phyloP scores from a whole-genome alignment of 163 green algal species.

The Chlorella variabilis region DNA sequence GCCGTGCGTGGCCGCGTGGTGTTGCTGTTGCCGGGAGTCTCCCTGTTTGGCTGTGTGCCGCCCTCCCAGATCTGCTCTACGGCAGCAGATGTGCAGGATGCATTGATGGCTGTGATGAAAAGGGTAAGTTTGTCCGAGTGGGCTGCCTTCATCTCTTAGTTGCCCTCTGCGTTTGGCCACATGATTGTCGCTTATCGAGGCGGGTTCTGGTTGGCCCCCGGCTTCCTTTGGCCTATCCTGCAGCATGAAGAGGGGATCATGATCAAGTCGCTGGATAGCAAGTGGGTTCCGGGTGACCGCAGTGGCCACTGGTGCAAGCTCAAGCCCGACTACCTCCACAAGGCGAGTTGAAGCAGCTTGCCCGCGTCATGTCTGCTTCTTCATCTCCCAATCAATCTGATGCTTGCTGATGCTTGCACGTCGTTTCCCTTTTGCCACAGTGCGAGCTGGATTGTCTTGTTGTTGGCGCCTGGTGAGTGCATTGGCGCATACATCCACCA shows the following conservation, averaged over 20 bases:
- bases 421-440: not conserved
- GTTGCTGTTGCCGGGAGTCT: conserved; percentile 1
- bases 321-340: conserved; percentile 11
- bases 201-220: no score
- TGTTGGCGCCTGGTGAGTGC: not conserved
- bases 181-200: no score
- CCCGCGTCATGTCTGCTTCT: no score
- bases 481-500: no score
- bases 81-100: not conserved
- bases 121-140: no score
- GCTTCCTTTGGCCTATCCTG: no score
- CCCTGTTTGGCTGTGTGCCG: not conserved
- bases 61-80: not conserved
- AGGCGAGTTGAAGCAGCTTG: not conserved
- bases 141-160: no score
- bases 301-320: conserved; percentile 4
- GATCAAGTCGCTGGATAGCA: not conserved
- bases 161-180: no score
- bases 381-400: no score
- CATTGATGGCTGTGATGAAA: not conserved
- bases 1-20: conserved; percentile 5
- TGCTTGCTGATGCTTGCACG: not conserved
- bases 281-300: not conserved
- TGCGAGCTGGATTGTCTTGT: not conserved
- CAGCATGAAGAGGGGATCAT: conserved; percentile 28